Evolutionary conservation across 495 filamentous ascomycete species (phyloP), one percentile per base, ranked within the genome.

Genomic region (Cercophora newfieldiana): DNA sequence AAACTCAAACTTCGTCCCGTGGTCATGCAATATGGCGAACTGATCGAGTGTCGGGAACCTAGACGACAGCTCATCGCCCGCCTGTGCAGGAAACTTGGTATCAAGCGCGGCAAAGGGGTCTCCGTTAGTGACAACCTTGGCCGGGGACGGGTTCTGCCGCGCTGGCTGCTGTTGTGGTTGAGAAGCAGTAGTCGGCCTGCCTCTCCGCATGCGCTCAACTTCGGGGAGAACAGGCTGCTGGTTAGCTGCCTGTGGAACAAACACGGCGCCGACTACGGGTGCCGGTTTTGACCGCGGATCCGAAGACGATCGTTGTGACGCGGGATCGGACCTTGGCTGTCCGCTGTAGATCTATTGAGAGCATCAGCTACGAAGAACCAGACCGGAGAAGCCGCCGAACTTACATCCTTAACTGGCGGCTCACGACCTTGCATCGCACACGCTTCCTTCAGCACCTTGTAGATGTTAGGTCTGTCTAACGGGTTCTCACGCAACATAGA

Each of bases 71-170:
- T 97, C 96, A 69, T 98, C 95, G 6, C 77, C 78, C 16, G 81
- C 80, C 19, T 81, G 81, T 18, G 78, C 71, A 54, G 81, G 73
- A 14, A 85, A 66, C 58, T 84, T 85, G 30, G 89, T 85, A 74
- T 99, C 95, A 19, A 99, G 81, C 5, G 90, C 91, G 28, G 90
- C 90, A 77, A 97, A 99, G 0, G 95, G 95, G 76, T 99, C 95
- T 60, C 83, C 87, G n/a, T 85, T 81, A 14, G 87, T 85, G 37
- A 44, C 37, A 49, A 85, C 84, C 62, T 89, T 87, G 63, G 86
- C 83, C 0, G 91, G 91, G n/a, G 93, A 93, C 21, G 89, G 86
- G 65, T 86, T 92, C 18, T 89, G 87, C 68, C 87, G 89, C n/a
- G 80, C 72, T 37, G 68, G 69, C 47, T 66, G 68, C 59, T 71